Conservation (phyloP, 176 grass and related monocot species). For the Pontederia crassipes region DNA sequence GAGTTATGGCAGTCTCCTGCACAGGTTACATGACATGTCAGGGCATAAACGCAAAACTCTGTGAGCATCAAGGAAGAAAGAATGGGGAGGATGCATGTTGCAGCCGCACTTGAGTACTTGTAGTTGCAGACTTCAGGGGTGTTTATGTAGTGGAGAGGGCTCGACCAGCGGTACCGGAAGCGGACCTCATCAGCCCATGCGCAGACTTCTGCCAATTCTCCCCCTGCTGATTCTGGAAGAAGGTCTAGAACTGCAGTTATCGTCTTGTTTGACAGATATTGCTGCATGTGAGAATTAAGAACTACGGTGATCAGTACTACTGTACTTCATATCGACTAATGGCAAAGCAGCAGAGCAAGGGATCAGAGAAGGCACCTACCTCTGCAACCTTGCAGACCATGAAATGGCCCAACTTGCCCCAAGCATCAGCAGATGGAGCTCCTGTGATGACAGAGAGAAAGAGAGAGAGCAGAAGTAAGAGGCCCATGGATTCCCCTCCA, state of each 20-base stretch:
- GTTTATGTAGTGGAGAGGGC: slow-evolving; percentile 47
- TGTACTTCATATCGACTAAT: too few species aligned
- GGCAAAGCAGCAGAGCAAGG: too few species aligned
- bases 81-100: background rate
- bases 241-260: slow-evolving; percentile 31
- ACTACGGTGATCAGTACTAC: background rate
- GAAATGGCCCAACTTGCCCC: slow-evolving; percentile 67
- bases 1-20: slow-evolving; percentile 59
- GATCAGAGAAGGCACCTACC: slow-evolving; percentile 15
- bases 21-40: too few species aligned
- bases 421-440: slow-evolving; percentile 25
- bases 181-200: slow-evolving; percentile 37
- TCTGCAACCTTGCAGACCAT: slow-evolving; percentile 74
- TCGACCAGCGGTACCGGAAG: slow-evolving; percentile 49
- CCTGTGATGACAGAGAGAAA: slow-evolving; percentile 10
- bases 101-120: slow-evolving; percentile 39
- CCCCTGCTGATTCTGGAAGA: slow-evolving; percentile 40
- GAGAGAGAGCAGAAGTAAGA: slow-evolving; percentile 13
- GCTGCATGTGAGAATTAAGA: slow-evolving; percentile 12
- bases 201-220: slow-evolving; percentile 44
- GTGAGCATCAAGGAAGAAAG: background rate
- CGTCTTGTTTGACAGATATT: slow-evolving; percentile 36
- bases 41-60: too few species aligned
- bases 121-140: slow-evolving; percentile 46
- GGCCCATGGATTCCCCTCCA: too few species aligned